phyloP scores from a whole-genome alignment of 164 flowering plant species.

The Liriodendron chinense region DNA sequence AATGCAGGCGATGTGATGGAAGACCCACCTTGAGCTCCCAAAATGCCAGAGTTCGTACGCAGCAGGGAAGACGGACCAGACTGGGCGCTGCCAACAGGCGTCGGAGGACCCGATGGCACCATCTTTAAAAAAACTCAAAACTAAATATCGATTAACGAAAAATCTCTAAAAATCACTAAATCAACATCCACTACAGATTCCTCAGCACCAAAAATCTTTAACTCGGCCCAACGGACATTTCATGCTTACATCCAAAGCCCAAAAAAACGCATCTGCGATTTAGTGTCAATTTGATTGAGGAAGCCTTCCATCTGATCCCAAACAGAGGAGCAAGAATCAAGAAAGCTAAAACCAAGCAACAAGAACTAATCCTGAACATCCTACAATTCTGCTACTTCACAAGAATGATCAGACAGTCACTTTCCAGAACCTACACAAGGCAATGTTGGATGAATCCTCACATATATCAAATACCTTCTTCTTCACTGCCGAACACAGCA shows the following conservation, averaged over 20 bases:
- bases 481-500: not conserved
- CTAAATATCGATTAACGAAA: not conserved
- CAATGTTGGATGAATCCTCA: conserved; percentile 3
- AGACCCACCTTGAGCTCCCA: conserved; percentile 71
- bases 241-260: conserved; percentile 11
- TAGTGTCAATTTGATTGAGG: conserved; percentile 9
- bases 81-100: conserved; percentile 41
- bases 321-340: conserved; percentile 14
- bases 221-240: conserved; percentile 17
- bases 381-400: conserved; percentile 21
- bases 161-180: conserved; percentile 7
- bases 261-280: conserved; percentile 17
- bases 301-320: conserved; percentile 21
- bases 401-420: conserved; percentile 9
- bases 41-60: conserved; percentile 38
- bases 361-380: conserved; percentile 30
- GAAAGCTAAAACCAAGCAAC: conserved; percentile 20
- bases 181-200: conserved; percentile 4
- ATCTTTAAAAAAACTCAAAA: conserved; percentile 11
- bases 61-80: conserved; percentile 31
- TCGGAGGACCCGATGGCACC: conserved; percentile 49
- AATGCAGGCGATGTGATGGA: conserved; percentile 54
- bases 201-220: not conserved
- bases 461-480: conserved; percentile 22
- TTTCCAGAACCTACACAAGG: conserved; percentile 20